Conservation (phyloP, 2,329 filamentous ascomycete genomes). For the Aspergillus aculeatinus region DNA sequence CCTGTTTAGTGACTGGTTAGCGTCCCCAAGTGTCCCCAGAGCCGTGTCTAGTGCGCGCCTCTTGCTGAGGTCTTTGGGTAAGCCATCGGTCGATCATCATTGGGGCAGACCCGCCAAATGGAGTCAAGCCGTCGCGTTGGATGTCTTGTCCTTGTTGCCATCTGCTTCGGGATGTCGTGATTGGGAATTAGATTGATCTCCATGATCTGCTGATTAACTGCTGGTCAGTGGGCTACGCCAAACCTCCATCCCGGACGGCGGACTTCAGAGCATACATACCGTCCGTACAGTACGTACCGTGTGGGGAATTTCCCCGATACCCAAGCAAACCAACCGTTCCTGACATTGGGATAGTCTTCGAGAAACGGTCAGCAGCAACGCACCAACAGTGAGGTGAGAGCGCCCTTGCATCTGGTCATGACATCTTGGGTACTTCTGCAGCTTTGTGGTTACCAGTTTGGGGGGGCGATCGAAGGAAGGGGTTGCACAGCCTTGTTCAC, state of each 20-base stretch:
- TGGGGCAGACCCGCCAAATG: background rate
- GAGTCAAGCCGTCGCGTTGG: slow-evolving; percentile 2
- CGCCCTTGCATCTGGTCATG: background rate
- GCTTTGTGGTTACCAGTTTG: background rate
- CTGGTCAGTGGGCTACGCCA: too few relatives aligned
- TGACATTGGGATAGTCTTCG: background rate
- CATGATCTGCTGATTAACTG: slow-evolving; percentile 7
- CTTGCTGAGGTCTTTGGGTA: background rate
- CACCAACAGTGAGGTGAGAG: background rate
- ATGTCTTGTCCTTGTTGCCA: slow-evolving; percentile 5
- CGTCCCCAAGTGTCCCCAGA: background rate
- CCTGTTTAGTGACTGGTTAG: background rate
- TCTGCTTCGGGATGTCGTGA: slow-evolving; percentile 8
- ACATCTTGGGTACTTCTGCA: slow-evolving; percentile 6
- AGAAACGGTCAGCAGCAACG: background rate
- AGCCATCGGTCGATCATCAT: slow-evolving; percentile 7
- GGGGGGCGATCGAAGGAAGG: background rate
- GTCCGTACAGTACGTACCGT: background rate
- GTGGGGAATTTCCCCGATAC: background rate
- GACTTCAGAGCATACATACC: background rate
- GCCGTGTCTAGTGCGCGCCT: background rate
- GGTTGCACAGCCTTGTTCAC: slow-evolving; percentile 3
- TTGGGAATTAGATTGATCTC: slow-evolving; percentile 2
- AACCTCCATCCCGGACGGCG: too few relatives aligned
- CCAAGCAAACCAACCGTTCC: background rate